Base-by-base conservation (phyloP, 2,329 filamentous ascomycete species). In the Penicillium hordei region DNA sequence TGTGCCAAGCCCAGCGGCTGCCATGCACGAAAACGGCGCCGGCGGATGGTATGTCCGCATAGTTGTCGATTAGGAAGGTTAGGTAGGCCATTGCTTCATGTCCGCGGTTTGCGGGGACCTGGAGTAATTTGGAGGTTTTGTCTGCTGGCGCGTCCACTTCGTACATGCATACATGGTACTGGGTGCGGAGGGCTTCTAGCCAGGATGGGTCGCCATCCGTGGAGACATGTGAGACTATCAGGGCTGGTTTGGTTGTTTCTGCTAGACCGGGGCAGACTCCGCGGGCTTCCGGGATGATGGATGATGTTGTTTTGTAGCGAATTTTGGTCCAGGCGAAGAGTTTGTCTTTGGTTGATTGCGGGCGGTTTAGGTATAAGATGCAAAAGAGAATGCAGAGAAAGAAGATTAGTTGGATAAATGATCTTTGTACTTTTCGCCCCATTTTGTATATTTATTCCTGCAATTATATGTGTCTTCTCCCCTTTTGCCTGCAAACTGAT, bases 11-110 rank as follows among this genome's bases (percentile, higher is more conserved):
- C 62, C 66, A 78, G 10, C 77, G 72, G 0, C 71, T 75, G 1
- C 76, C 77, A 57, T 80, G 78, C 2, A 79, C 70, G 46, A 80
- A 80, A 0, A 79, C 76, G 0, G 69, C 72, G 0, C 76, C 76
- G 0, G 72, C 62, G 2, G 60, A 58, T 0, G 78, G 77, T 13
- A 80, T 67, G 4, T 70, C 21, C 3, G 66, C 69, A 57, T 80
- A 79, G 56, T 80, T 80, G 58, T 80, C 78, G 51, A 80, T 80
- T 0, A 81, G 57, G 59, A 78, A 81, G 1, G 78, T 80, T 1
- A 80, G 64, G 53, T 79, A 80, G 6, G 74, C 70, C 75, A 79
- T 80, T n/a, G 78, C 73, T 57, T 80, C 78, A 58, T 80, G 77
- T 25, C 75, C 78, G 21, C 75, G 65, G 64, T 82, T 82, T 13